Percentiles rank a stretch among this genome's conserved stretches.
phyloP scores from a whole-genome alignment of 257 asterid genomes.

The Cinchona pubescens region DNA sequence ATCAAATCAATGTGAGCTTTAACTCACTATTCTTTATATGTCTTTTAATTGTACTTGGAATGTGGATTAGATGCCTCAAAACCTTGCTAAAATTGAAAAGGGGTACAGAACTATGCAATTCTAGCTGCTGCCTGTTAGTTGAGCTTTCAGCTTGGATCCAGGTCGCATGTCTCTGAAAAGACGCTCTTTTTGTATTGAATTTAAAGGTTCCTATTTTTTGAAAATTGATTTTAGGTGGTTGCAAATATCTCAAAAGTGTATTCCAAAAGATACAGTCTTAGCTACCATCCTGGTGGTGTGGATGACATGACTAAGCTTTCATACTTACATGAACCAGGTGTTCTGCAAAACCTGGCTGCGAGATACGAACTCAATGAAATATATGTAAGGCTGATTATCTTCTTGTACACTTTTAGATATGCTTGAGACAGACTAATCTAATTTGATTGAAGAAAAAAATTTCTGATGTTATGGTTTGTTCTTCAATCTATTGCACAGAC shows the following conservation, averaged over 20 bases:
- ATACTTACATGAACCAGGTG: constrained; percentile 99
- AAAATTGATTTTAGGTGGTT: constrained; percentile 56
- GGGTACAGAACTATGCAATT: not conserved
- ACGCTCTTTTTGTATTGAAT: not conserved
- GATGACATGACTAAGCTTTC: constrained; percentile 99
- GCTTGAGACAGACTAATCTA: not conserved
- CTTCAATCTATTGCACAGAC: constrained; percentile 56
- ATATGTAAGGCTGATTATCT: constrained; percentile 56
- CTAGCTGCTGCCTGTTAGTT: not conserved
- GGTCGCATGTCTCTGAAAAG: not conserved
- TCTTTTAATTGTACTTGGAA: not conserved
- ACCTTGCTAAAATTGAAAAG: not conserved
- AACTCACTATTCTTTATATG: not conserved
- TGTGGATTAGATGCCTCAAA: constrained; percentile 4
- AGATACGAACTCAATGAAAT: constrained; percentile 98
- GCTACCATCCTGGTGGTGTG: constrained; percentile 98
- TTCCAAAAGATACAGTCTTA: constrained; percentile 90
- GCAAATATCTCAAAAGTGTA: constrained; percentile 74
- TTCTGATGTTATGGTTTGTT: not conserved
- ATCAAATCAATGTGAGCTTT: not conserved
- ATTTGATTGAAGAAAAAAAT: not conserved
- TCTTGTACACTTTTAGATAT: constrained; percentile 10
- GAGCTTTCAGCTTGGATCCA: not conserved
- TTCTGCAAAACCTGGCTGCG: constrained; percentile 84
- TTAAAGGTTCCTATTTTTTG: not conserved